Conservation (phyloP, 306 rosid genomes). For the Rosa multiflora region DNA sequence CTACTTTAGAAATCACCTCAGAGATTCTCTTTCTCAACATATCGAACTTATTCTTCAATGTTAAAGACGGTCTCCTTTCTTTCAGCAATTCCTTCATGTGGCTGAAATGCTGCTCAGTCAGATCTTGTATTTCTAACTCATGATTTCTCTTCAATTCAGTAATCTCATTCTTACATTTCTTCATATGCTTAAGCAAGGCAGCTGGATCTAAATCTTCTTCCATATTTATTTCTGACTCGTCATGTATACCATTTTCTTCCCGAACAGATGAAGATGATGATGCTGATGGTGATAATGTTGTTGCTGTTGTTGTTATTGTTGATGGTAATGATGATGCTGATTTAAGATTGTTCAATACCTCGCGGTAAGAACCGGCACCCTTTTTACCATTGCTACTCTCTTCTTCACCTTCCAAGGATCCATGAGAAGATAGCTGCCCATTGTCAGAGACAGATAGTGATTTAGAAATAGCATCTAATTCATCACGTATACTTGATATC, state of each 20-base stretch:
- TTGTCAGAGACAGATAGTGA: slow-evolving; percentile 49
- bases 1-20: slow-evolving; percentile 58
- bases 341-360: slow-evolving; percentile 29
- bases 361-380: slow-evolving; percentile 47
- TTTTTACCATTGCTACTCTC: slow-evolving; percentile 42
- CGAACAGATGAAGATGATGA: slow-evolving; percentile 27
- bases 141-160: slow-evolving; percentile 78
- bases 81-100: slow-evolving; percentile 53
- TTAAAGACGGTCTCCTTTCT: slow-evolving; percentile 48
- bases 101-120: slow-evolving; percentile 58
- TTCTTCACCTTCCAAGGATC: slow-evolving; percentile 65
- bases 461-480: slow-evolving; percentile 58
- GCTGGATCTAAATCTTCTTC: slow-evolving; percentile 48
- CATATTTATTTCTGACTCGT: slow-evolving; percentile 38
- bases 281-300: slow-evolving; percentile 1
- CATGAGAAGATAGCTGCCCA: slow-evolving; percentile 60
- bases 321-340: slow-evolving; percentile 1
- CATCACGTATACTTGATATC: slow-evolving; percentile 64
- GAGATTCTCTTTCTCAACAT: slow-evolving; percentile 64
- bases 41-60: slow-evolving; percentile 70
- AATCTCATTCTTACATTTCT: slow-evolving; percentile 52
- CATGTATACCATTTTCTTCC: slow-evolving; percentile 74
- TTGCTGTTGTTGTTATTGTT: neutral
- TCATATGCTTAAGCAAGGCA: slow-evolving; percentile 40
- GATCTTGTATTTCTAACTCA: slow-evolving; percentile 44